phyloP scores from a whole-genome alignment of 2,329 filamentous ascomycete species.

The Pleurostoma richardsiae region DNA sequence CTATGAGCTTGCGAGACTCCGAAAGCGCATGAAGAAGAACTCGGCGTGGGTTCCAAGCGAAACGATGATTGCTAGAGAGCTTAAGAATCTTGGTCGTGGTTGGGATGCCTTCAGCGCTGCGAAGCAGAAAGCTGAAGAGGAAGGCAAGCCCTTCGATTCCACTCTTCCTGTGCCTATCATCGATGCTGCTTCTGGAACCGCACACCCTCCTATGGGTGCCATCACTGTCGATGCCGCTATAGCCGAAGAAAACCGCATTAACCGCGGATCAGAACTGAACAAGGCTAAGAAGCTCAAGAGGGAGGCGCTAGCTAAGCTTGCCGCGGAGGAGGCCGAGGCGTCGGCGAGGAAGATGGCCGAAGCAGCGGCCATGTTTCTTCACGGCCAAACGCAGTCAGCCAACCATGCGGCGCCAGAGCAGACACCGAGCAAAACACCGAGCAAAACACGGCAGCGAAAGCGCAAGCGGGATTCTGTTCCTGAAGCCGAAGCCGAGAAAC shows the following conservation, averaged over 20 bases:
- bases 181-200: constrained; percentile 44
- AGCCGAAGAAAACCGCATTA: constrained; percentile 58
- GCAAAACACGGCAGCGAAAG: constrained; percentile 20
- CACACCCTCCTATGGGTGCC: constrained; percentile 53
- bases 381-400: constrained; percentile 5
- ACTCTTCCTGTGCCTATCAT: constrained; percentile 33
- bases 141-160: constrained; percentile 56
- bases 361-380: constrained; percentile 20
- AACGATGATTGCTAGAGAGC: constrained; percentile 78
- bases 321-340: constrained; percentile 53
- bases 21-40: constrained; percentile 91
- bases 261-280: constrained; percentile 73
- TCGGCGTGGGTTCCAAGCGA: constrained; percentile 79
- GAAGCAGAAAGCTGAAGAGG: constrained; percentile 59
- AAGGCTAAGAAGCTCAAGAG: constrained; percentile 72
- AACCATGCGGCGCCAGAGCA: constrained; percentile 3
- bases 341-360: constrained; percentile 25
- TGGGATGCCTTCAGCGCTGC: constrained; percentile 57
- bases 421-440: constrained; percentile 9
- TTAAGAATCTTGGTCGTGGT: constrained; percentile 65
- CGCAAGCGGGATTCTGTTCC: constrained; percentile 25
- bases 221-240: constrained; percentile 50
- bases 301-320: constrained; percentile 57
- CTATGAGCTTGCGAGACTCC: constrained; percentile 61
- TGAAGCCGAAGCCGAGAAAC: constrained; percentile 20